Percentiles rank a stretch among this genome's conserved stretches.
phyloP scores from a whole-genome alignment of 768 basidiomycete genomes.

The Hirschioporus abietinus region DNA sequence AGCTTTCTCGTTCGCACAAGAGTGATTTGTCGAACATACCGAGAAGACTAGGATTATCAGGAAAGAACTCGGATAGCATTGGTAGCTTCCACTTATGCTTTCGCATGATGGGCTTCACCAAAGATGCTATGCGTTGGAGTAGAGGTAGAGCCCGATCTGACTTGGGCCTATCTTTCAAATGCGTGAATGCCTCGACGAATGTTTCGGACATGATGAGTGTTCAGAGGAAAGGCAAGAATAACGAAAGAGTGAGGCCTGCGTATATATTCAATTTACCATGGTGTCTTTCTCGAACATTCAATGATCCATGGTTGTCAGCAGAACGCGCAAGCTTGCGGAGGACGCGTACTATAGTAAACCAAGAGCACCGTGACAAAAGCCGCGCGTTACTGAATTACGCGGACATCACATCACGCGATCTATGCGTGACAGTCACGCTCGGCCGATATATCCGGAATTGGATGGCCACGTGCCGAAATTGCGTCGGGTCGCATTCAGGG shows the following conservation, averaged over 20 bases:
- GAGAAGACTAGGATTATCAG: conserved; percentile 62
- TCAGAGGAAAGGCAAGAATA: neutral
- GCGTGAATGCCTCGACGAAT: conserved; percentile 63
- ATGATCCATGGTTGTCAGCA: neutral
- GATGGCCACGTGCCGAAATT: neutral
- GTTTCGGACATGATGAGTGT: conserved; percentile 41
- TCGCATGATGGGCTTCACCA: conserved; percentile 93
- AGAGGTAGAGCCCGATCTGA: conserved; percentile 62
- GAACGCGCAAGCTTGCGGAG: neutral
- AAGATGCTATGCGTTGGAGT: conserved; percentile 63
- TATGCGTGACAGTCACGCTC: no score
- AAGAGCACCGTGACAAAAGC: no score
- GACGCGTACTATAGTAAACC: no score
- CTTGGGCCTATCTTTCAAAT: conserved; percentile 63
- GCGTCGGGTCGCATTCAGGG: neutral
- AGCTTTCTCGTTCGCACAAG: neutral
- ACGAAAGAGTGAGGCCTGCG: neutral
- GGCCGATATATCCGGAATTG: no score
- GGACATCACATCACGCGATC: no score
- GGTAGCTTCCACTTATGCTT: conserved; percentile 78
- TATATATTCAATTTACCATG: neutral
- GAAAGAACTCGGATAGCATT: conserved; percentile 84
- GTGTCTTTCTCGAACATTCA: neutral
- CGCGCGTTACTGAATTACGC: no score
- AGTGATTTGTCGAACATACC: conserved; percentile 39